Base-by-base conservation (phyloP, 1,139 yeast genomes). In the Debaryomyces udenii region DNA sequence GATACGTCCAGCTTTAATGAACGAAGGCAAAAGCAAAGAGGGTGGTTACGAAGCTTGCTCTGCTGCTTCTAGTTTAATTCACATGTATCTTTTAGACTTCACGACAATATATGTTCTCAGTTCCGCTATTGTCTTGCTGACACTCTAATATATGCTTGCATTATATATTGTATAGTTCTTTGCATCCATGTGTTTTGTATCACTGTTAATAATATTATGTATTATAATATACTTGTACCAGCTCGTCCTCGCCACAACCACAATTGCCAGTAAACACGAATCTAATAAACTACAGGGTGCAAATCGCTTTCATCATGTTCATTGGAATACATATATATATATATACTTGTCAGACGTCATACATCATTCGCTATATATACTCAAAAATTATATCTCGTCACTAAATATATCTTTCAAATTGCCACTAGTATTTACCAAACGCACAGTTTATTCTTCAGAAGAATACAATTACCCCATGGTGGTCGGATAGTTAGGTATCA, bases 1-100 rank as follows among this genome's bases (percentile, higher is more conserved):
- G 74, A 65, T 41, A 57, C 64, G 14, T 62, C 72, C 6, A 65
- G 71, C 49, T 67, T 63, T 44, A 53, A 62, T 37, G 61, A 58
- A 27, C 46, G 64, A 40, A 56, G 70, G 35, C 59, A 60, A 39
- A 48, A 44, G 20, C 34, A 40, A 14, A 42, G 51, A 15, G 41
- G 50, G 9, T 53, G 58, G 35, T 38, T 54, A 27, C 42, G 45
- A 38, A 41, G 37, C 18, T 27, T 47, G 14, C 49, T 47, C 30
- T 52, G 55, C 38, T 52, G 55, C 36, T 43, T 46, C 31, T 48
- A 38, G 24, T n/a, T 16, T 15, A 23, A 7, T n/a, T n/a, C 22
- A 5, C 30, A 24, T 15, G 30, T 26, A 26, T 18, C 30, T 13
- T 23, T 32, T 32, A 32, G 27, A 24, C 16, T n/a, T 31, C 26